Conservation (phyloP, 306 rosid species). For the Hylodesmum podocarpum region DNA sequence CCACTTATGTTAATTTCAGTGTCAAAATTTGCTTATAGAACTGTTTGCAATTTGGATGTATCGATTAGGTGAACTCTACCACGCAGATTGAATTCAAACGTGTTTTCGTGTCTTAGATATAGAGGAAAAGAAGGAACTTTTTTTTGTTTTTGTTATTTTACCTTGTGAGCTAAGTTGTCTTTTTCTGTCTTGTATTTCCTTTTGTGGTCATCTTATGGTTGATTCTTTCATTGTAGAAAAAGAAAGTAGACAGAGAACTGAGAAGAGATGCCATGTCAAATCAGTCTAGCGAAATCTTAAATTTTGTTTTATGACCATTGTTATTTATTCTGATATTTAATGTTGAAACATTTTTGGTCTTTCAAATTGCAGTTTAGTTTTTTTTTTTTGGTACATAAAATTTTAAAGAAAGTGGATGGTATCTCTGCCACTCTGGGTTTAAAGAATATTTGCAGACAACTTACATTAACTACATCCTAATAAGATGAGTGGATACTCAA, state of each 20-base stretch:
- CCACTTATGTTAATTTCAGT: no score
- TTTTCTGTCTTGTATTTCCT: conserved; percentile 25
- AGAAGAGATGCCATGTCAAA: conserved; percentile 27
- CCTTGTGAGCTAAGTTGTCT: conserved; percentile 31
- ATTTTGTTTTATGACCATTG: conserved; percentile 36
- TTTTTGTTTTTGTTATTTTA: conserved; percentile 11
- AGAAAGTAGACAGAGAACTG: conserved; percentile 27
- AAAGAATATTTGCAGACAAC: no score
- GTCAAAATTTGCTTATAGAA: no score
- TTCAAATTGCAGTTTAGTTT: neutral
- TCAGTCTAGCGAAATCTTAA: conserved; percentile 27
- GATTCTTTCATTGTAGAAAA: conserved; percentile 39
- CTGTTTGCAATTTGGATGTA: no score
- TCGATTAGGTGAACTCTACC: conserved; percentile 42
- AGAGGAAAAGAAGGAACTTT: conserved; percentile 8
- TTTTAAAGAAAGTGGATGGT: neutral
- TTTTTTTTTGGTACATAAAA: neutral
- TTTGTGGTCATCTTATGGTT: conserved; percentile 19
- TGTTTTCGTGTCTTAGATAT: conserved; percentile 19
- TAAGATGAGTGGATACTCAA: no score
- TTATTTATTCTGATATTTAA: conserved; percentile 34
- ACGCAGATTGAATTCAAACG: conserved; percentile 22
- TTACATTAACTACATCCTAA: no score
- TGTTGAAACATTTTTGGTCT: conserved; percentile 11
- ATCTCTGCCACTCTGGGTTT: neutral